A percentile compares a stretch with the other conserved stretches of the same genome.
phyloP scores from a whole-genome alignment of 148 eudicot genomes.

The Chenopodium suecicum region DNA sequence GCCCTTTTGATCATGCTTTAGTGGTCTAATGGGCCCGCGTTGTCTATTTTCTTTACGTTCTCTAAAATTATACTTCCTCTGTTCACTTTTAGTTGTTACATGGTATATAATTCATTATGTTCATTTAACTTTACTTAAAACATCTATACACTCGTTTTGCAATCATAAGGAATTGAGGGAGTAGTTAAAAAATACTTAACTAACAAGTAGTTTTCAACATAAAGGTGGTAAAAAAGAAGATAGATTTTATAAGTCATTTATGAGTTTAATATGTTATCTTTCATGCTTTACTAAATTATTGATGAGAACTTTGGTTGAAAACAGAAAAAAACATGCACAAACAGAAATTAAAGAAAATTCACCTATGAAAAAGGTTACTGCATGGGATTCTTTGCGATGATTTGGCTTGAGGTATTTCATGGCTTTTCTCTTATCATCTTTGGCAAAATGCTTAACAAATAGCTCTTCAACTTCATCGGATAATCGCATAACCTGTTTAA shows the following conservation, averaged over 20 bases:
- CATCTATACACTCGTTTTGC: too few species aligned
- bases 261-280: constrained; percentile 2
- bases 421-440: constrained; percentile 80
- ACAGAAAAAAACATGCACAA: neutral
- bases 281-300: neutral
- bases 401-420: constrained; percentile 93
- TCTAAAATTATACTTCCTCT: neutral
- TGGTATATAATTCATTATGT: too few species aligned
- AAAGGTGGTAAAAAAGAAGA: constrained; percentile 20
- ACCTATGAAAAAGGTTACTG: constrained; percentile 92
- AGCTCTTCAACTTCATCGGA: constrained; percentile 81
- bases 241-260: constrained; percentile 24
- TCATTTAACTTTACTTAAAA: too few species aligned
- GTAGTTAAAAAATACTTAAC: constrained; percentile 5
- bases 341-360: constrained; percentile 6
- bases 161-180: too few species aligned
- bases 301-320: neutral
- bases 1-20: constrained; percentile 21
- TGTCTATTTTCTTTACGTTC: neutral
- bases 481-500: constrained; percentile 59
- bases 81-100: too few species aligned
- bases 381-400: constrained; percentile 82
- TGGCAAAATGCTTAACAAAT: constrained; percentile 70
- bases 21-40: constrained; percentile 37
- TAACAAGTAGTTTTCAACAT: constrained; percentile 10